Evolutionary conservation across 495 filamentous ascomycete genomes (phyloP).

Genomic region (Penicillium odoratum): DNA sequence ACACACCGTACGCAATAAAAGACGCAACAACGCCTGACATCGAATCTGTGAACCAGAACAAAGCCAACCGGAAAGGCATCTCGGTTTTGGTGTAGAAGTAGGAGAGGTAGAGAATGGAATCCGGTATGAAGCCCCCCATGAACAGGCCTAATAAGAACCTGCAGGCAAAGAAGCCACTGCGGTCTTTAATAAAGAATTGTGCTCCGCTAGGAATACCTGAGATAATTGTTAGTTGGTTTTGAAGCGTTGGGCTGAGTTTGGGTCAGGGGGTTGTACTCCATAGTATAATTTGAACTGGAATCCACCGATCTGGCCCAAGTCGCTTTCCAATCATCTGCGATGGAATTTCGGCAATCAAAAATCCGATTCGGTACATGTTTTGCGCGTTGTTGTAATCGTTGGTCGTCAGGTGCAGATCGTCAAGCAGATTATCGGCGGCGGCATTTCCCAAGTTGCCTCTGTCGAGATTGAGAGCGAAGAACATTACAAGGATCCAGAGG

Average conservation of each 20-base stretch:
- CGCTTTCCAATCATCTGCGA: constrained; percentile 55
- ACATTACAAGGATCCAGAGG: constrained; percentile 65
- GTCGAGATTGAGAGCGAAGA: constrained; percentile 72
- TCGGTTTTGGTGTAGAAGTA: constrained; percentile 69
- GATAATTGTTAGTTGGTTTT: no score
- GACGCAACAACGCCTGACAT: constrained; percentile 46
- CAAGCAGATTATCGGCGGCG: constrained; percentile 49
- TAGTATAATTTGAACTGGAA: constrained; percentile 31
- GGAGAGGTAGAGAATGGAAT: constrained; percentile 58
- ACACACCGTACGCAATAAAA: constrained; percentile 48
- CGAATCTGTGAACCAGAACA: constrained; percentile 64
- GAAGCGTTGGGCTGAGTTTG: no score
- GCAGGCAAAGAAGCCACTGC: constrained; percentile 31
- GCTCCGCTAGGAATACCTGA: constrained; percentile 4
- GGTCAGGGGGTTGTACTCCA: constrained; percentile 26
- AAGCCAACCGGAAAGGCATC: constrained; percentile 57
- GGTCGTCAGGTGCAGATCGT: constrained; percentile 53
- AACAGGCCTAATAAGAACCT: constrained; percentile 32
- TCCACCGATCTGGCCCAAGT: constrained; percentile 60
- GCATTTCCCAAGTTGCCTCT: constrained; percentile 47
- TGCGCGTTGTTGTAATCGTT: constrained; percentile 63
- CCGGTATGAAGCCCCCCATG: constrained; percentile 32
- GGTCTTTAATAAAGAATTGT: constrained; percentile 30
- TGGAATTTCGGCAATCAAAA: constrained; percentile 59
- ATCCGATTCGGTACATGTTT: constrained; percentile 33